Base-by-base conservation (phyloP, 805 yeast species). In the Candida nonsorbophila region DNA sequence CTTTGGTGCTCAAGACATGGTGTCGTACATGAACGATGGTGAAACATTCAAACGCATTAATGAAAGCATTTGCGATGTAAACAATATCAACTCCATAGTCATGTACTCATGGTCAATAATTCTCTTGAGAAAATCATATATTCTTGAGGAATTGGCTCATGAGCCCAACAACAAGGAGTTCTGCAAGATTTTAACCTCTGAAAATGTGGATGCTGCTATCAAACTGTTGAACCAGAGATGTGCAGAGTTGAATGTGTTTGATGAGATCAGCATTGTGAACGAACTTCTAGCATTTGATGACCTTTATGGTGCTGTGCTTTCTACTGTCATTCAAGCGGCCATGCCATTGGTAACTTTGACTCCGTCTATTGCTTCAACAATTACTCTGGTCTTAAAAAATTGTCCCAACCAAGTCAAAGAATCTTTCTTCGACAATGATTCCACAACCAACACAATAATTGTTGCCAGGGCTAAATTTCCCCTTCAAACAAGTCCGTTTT, bases 391-490 rank as follows among this genome's bases (percentile, higher is more conserved):
- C 1, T 41, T 76, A 25, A 45, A 50, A 6, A 49, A 57, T 16
- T 67, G 72, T 22, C 76, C 80, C 1, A 62, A 62, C 22, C 49
- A 62, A 22, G 53, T 68, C 1, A 53, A 67, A 8, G 64, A 59
- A 34, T 49, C 45, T 10, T 72, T 77, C 39, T 77, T 75, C 39
- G 49, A 54, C 3, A 57, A 64, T 30, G 62, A 63, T n/a, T 53
- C 62, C 1, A 61, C 71, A 1, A 57, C 58, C 14, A 63, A 66
- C 28, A 48, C 68, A 4, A 45, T 79, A 17, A 58, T 72, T 10
- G 48, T 85, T 16, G 57, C 84, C 1, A 67, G 79, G 37, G 80
- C 92, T 0, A 86, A 88, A 45, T 71, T 84, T 37, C 97, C 97
- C 0, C 62, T 68, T 20, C 55, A 76, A 2, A 51, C 84, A 11